A percentile compares a stretch with the other conserved stretches of the same genome.
Evolutionary conservation across 179 eudicot genomes (phyloP).

Genomic region (Vitellaria paradoxa): DNA sequence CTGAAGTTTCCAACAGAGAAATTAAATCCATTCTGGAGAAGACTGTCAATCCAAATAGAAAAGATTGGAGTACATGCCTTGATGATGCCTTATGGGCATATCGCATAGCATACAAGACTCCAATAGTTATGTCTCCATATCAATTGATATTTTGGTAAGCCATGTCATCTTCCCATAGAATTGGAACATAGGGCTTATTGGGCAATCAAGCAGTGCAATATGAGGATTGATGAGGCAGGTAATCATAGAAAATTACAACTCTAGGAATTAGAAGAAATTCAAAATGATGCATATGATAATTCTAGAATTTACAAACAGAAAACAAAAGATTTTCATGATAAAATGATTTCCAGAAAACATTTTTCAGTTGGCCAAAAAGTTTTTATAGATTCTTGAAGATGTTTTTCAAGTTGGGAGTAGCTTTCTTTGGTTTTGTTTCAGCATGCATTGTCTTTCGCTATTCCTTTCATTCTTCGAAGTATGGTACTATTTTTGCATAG

Average conservation of each 20-base stretch:
- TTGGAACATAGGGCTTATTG: slow-evolving; percentile 9
- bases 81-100: slow-evolving; percentile 18
- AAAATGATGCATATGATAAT: not conserved
- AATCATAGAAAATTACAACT: not conserved
- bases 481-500: too few relatives aligned
- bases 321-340: not conserved
- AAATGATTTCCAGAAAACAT: not conserved
- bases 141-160: slow-evolving; percentile 3
- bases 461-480: too few relatives aligned
- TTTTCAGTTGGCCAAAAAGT: not conserved
- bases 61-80: not conserved
- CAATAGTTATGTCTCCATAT: not conserved
- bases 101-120: slow-evolving; percentile 14
- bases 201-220: not conserved
- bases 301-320: not conserved
- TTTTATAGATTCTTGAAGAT: too few relatives aligned
- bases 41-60: not conserved
- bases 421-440: too few relatives aligned
- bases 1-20: not conserved
- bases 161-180: not conserved
- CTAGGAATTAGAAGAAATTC: not conserved
- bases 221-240: not conserved
- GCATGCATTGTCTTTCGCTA: too few relatives aligned
- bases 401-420: too few relatives aligned
- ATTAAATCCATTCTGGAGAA: not conserved